These are phyloP conservation scores for Sisymbrium irio DNA, from an alignment of 345 rosid genomes.

Conservation along the genomic window DNA sequence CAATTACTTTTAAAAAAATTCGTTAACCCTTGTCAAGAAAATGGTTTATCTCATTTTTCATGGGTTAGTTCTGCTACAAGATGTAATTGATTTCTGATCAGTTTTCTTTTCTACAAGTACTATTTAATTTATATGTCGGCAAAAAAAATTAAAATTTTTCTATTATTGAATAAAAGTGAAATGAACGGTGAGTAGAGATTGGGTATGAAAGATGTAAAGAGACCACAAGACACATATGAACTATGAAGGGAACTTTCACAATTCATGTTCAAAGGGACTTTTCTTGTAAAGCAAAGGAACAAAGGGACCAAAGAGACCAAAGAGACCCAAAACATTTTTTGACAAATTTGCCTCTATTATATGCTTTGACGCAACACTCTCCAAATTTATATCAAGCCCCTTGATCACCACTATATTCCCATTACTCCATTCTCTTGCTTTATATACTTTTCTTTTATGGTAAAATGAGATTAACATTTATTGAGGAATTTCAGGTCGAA, in stretches of 20 bases:
- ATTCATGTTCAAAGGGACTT: conserved; percentile 15
- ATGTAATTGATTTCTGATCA: neutral
- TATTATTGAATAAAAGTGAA: neutral
- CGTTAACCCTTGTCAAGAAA: neutral
- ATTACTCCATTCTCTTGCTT: neutral
- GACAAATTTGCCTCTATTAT: conserved; percentile 1
- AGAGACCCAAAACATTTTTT: conserved; percentile 9
- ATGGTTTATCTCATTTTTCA: neutral
- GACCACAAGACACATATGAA: conserved; percentile 3
- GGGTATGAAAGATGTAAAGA: neutral
- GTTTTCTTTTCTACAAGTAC: neutral
- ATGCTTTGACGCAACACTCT: conserved; percentile 30
- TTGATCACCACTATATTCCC: neutral
- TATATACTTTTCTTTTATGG: neutral
- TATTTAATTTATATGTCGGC: conserved; percentile 7
- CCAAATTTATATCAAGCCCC: conserved; percentile 18
- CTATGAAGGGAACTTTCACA: conserved; percentile 9
- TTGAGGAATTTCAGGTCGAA: neutral
- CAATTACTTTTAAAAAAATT: too few species aligned
- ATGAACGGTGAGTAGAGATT: conserved; percentile 19
- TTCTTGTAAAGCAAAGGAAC: conserved; percentile 1
- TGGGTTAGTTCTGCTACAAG: neutral
- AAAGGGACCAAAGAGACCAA: conserved; percentile 11
- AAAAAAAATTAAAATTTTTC: neutral
- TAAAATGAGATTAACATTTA: neutral